These are phyloP conservation scores for Ceriops decandra DNA, from an alignment of 345 rosid genomes.

Conservation along the genomic window DNA sequence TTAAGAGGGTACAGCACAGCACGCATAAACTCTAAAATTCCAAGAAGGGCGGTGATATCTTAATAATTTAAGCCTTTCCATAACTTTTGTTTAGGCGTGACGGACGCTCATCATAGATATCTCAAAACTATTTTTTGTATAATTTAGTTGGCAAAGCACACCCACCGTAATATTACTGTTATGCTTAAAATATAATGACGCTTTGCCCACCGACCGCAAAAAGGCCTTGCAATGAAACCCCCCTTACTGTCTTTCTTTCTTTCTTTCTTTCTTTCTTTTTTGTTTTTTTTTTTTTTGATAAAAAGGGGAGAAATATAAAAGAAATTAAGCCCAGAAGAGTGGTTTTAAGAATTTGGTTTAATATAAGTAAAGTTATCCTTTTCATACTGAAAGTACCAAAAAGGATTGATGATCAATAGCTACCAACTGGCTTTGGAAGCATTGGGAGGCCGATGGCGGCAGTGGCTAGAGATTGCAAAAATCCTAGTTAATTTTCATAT, in stretches of 20 bases:
- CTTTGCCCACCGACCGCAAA: slow-evolving; percentile 29
- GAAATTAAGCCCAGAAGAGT: neutral
- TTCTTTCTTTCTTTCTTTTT: too few relatives aligned
- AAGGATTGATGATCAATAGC: slow-evolving; percentile 12
- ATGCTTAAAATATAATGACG: slow-evolving; percentile 3
- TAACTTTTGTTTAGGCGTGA: slow-evolving; percentile 43
- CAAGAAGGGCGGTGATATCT: neutral
- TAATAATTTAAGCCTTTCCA: slow-evolving; percentile 32
- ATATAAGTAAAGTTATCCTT: neutral
- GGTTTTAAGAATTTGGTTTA: too few relatives aligned
- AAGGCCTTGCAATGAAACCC: slow-evolving; percentile 15
- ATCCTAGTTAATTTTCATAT: too few relatives aligned
- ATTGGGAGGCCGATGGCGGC: slow-evolving; percentile 32
- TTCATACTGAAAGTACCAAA: slow-evolving; percentile 15
- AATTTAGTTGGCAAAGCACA: slow-evolving; percentile 7
- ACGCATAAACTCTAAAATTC: neutral
- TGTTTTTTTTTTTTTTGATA: neutral
- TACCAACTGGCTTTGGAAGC: slow-evolving; percentile 38
- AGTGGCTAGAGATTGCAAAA: slow-evolving; percentile 1
- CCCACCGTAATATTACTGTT: neutral
- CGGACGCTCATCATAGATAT: slow-evolving; percentile 21
- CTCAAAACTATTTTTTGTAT: slow-evolving; percentile 14
- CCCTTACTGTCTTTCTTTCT: slow-evolving; percentile 16
- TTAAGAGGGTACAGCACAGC: neutral
- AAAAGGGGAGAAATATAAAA: neutral